phyloP scores from a whole-genome alignment of 1,284 basidiomycete species.

The Puccinia hordei region DNA sequence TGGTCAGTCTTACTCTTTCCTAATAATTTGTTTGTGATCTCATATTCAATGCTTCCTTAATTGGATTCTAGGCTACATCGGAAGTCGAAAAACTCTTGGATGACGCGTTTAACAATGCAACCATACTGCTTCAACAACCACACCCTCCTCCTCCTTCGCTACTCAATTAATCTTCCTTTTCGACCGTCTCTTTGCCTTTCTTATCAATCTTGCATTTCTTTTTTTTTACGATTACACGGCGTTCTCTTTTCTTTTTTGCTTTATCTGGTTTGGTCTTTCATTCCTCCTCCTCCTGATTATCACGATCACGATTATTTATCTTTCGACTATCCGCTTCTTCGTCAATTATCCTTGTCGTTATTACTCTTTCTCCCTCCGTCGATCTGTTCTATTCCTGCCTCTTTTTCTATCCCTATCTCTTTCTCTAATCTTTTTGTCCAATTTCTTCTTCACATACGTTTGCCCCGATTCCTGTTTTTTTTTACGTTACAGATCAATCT shows the following conservation, averaged over 20 bases:
- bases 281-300: background rate
- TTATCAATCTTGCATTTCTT: too few relatives aligned
- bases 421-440: background rate
- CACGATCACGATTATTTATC: background rate
- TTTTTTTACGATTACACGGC: background rate
- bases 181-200: background rate
- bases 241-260: background rate
- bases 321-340: background rate
- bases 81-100: conserved; percentile 47
- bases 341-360: background rate
- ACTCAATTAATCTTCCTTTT: background rate
- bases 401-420: background rate
- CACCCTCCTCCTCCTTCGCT: background rate
- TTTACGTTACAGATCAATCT: background rate
- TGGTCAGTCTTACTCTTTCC: conserved; percentile 24
- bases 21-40: background rate
- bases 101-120: conserved; percentile 34
- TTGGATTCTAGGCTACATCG: conserved; percentile 20
- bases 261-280: background rate
- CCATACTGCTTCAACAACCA: conserved; percentile 21
- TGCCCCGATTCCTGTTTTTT: background rate
- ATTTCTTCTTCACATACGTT: background rate
- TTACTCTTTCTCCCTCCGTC: background rate
- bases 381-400: background rate
- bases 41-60: background rate